Evolutionary conservation across 2,329 filamentous ascomycete species (phyloP).

Genomic region (Ceratocystis smalleyi): DNA sequence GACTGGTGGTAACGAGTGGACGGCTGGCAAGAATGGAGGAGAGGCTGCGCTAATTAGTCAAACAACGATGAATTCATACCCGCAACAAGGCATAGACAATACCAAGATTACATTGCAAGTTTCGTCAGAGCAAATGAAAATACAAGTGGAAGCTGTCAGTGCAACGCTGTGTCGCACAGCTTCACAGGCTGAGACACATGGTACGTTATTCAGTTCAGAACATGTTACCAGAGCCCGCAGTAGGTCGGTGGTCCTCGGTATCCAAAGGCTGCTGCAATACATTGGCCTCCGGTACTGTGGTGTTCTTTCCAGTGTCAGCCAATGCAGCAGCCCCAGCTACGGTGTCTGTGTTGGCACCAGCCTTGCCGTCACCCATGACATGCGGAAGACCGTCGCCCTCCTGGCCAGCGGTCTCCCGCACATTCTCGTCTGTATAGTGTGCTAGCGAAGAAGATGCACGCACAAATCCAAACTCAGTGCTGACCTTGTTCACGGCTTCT

Average conservation of each 20-base stretch:
- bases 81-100: neutral
- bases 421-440: slow-evolving; percentile 22
- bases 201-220: neutral
- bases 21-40: neutral
- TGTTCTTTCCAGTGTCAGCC: neutral
- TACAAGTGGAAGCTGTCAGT: neutral
- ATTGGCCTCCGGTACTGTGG: neutral
- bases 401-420: slow-evolving; percentile 32
- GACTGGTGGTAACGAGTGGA: neutral
- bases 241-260: neutral
- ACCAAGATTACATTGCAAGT: neutral
- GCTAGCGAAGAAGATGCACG: slow-evolving; percentile 6
- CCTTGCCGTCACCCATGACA: slow-evolving; percentile 20
- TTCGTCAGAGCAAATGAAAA: neutral
- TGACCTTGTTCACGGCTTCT: neutral
- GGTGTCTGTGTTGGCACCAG: slow-evolving; percentile 8
- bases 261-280: neutral
- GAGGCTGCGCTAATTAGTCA: neutral
- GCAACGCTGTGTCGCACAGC: neutral
- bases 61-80: neutral
- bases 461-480: slow-evolving; percentile 8
- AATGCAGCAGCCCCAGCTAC: slow-evolving; percentile 22
- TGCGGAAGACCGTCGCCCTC: slow-evolving; percentile 19
- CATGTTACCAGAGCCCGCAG: neutral
- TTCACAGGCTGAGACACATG: neutral